These are phyloP conservation scores for Biscogniauxia mediterranea DNA, from an alignment of 2,329 filamentous ascomycete genomes.

Conservation along the genomic window DNA sequence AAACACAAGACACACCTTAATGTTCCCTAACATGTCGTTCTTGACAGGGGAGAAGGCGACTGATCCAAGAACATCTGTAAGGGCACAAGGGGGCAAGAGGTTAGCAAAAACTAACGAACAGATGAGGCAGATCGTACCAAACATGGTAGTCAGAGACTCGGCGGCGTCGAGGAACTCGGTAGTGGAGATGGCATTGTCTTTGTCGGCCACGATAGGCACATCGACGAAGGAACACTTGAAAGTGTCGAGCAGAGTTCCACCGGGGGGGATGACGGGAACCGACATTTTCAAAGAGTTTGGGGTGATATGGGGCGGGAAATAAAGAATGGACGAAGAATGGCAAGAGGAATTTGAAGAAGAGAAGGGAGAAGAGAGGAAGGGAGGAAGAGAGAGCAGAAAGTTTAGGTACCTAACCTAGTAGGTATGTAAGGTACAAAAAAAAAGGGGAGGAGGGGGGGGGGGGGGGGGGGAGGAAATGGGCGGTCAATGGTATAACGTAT, in stretches of 20 bases:
- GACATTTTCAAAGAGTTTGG: constrained; percentile 43
- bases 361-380: not conserved
- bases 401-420: too few species aligned
- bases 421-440: not conserved
- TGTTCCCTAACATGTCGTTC: constrained; percentile 85
- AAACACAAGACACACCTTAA: constrained; percentile 63
- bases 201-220: constrained; percentile 71
- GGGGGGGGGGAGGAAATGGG: not conserved
- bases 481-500: not conserved
- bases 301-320: not conserved
- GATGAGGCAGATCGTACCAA: constrained; percentile 55
- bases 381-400: too few species aligned
- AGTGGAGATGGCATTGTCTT: constrained; percentile 77
- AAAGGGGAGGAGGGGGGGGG: not conserved
- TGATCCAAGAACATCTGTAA: constrained; percentile 59
- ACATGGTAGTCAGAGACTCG: constrained; percentile 82
- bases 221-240: constrained; percentile 81
- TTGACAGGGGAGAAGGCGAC: constrained; percentile 89
- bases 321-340: not conserved
- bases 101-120: not conserved
- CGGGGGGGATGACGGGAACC: constrained; percentile 52
- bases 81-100: not conserved
- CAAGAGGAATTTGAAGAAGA: not conserved
- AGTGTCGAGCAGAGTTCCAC: constrained; percentile 81
- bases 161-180: constrained; percentile 87